Evolutionary conservation across 306 rosid genomes (phyloP).

Genomic region (Quercus robur): DNA sequence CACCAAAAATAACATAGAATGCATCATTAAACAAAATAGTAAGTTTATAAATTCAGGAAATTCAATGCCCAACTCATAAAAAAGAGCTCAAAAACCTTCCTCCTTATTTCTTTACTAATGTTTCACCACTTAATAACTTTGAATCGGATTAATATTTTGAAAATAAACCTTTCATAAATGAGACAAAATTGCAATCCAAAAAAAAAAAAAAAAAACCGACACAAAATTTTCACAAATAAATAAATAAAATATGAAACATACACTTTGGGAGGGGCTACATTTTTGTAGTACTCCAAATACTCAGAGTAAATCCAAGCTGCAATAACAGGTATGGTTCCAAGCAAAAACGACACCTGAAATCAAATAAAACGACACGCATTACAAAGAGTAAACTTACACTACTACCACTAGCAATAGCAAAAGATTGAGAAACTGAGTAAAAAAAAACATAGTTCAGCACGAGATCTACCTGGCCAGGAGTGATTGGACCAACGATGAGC

Average conservation of each 20-base stretch:
- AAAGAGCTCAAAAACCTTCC: no score
- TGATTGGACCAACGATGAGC: slow-evolving; percentile 56
- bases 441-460: not conserved
- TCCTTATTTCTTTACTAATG: no score
- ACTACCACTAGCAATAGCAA: not conserved
- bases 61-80: no score
- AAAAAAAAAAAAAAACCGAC: no score
- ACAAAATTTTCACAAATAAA: not conserved
- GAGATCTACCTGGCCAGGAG: slow-evolving; percentile 78
- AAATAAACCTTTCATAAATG: no score
- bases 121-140: no score
- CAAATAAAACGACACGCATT: not conserved
- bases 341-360: slow-evolving; percentile 65
- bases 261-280: slow-evolving; percentile 55
- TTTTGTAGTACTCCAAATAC: slow-evolving; percentile 67
- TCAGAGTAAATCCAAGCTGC: slow-evolving; percentile 80
- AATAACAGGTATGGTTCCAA: slow-evolving; percentile 57
- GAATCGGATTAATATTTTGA: no score
- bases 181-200: no score
- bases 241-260: slow-evolving; percentile 33
- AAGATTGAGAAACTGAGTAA: slow-evolving; percentile 29
- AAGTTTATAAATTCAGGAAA: no score
- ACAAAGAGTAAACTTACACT: not conserved
- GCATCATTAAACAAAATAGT: not conserved
- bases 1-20: not conserved